Evolutionary conservation across 495 filamentous ascomycete species (phyloP).

Genomic region (Choiromyces venosus): DNA sequence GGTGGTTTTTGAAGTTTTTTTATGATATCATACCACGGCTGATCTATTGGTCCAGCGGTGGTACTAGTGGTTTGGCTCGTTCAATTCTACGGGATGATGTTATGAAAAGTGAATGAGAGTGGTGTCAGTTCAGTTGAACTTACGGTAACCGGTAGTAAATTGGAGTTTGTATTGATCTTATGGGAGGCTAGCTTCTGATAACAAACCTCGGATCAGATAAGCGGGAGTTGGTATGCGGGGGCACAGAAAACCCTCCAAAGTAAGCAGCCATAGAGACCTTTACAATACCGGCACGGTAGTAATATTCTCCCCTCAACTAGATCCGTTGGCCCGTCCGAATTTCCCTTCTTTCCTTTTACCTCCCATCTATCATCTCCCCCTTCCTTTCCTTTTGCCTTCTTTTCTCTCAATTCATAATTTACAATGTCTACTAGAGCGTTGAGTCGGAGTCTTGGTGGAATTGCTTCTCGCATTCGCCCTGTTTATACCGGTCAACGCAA

Average conservation of each 20-base stretch:
- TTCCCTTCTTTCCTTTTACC: slow-evolving; percentile 1
- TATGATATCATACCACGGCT: no score
- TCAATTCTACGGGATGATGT: no score
- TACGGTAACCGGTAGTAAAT: not conserved
- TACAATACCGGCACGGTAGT: no score
- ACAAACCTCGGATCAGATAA: slow-evolving; percentile 32
- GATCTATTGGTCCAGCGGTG: not conserved
- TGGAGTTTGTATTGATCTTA: slow-evolving; percentile 2
- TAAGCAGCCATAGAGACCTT: not conserved
- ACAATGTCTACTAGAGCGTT: not conserved
- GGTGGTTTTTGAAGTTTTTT: not conserved
- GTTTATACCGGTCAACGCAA: slow-evolving; percentile 48
- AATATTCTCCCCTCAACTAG: not conserved
- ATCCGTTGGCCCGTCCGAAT: slow-evolving; percentile 18
- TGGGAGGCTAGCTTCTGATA: not conserved
- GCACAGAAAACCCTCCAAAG: no score
- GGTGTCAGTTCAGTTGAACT: not conserved
- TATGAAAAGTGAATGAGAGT: no score
- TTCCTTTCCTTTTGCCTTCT: slow-evolving; percentile 7
- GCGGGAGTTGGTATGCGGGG: not conserved
- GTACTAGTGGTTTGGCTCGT: no score
- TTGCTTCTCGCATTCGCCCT: slow-evolving; percentile 13
- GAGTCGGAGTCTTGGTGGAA: not conserved
- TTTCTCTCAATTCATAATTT: not conserved
- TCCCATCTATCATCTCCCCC: not conserved